These are phyloP conservation scores for Pyrenochaeta sp. DNA, from an alignment of 2,329 filamentous ascomycete genomes.

Conservation along the genomic window DNA sequence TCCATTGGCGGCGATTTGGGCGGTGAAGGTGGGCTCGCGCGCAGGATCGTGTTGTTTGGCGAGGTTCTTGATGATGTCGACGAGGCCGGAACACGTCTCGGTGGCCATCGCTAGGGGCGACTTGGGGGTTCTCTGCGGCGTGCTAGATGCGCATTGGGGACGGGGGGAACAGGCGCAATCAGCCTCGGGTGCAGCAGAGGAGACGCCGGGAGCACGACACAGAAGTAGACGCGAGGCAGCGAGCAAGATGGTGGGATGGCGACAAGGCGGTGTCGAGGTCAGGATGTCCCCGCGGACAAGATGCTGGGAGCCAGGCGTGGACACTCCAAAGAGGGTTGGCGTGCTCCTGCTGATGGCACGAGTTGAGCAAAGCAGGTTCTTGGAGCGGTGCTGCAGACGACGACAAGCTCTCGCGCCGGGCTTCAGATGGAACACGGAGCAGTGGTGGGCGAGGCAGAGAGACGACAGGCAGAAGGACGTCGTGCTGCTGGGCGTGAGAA, in stretches of 20 bases:
- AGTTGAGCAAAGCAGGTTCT: not conserved
- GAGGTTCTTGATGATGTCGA: constrained; percentile 56
- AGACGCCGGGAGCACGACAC: constrained; percentile 4
- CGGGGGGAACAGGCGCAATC: constrained; percentile 19
- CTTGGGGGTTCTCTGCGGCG: constrained; percentile 26
- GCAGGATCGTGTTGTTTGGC: constrained; percentile 56
- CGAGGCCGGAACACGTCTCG: constrained; percentile 48
- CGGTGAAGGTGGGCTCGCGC: constrained; percentile 54
- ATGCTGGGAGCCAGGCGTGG: constrained; percentile 6
- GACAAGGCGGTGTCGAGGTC: constrained; percentile 16
- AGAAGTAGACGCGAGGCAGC: constrained; percentile 4
- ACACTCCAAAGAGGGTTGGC: constrained; percentile 2
- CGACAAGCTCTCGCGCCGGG: not conserved
- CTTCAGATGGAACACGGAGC: constrained; percentile 1
- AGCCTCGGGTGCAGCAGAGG: constrained; percentile 15
- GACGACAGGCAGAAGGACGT: not conserved
- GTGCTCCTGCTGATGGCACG: constrained; percentile 2
- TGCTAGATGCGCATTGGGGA: constrained; percentile 48
- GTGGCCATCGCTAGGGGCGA: constrained; percentile 40
- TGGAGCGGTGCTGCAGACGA: too few relatives aligned
- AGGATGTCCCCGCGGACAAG: constrained; percentile 12
- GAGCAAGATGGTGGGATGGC: constrained; percentile 6
- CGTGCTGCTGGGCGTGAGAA: not conserved
- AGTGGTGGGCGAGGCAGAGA: constrained; percentile 4
- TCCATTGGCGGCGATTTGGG: constrained; percentile 49